Percentiles rank a stretch among this genome's conserved stretches.
phyloP scores from a whole-genome alignment of 805 yeast species.

The Martiniozyma abietophila region DNA sequence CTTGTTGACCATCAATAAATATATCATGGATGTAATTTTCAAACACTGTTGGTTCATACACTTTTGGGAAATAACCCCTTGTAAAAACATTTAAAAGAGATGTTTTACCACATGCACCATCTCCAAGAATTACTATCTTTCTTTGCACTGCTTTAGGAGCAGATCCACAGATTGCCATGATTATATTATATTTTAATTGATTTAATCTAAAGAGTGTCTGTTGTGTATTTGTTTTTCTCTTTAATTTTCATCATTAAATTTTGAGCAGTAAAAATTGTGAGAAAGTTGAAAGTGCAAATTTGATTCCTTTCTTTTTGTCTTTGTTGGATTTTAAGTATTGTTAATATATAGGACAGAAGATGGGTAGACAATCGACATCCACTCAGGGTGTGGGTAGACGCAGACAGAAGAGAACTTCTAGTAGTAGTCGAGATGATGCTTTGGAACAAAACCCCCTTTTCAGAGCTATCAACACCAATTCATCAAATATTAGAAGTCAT shows the following conservation, averaged over 20 bases:
- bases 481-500: no score
- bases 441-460: constrained; percentile 2
- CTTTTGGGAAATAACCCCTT: constrained; percentile 95
- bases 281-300: no score
- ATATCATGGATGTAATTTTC: constrained; percentile 97
- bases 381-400: no score
- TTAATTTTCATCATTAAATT: no score
- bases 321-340: background rate
- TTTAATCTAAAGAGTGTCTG: background rate
- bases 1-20: constrained; percentile 87
- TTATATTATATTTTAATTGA: background rate
- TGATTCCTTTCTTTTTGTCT: background rate
- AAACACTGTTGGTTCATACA: constrained; percentile 95
- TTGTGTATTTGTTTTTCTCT: no score
- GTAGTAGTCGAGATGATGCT: background rate
- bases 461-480: constrained; percentile 2
- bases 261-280: background rate
- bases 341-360: background rate
- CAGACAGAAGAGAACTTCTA: background rate
- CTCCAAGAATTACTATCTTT: constrained; percentile 90
- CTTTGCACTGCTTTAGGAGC: constrained; percentile 61
- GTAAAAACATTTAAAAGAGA: constrained; percentile 92
- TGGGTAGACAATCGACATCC: no score
- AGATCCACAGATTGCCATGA: constrained; percentile 37
- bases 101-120: constrained; percentile 98